A percentile compares a stretch with the other conserved stretches of the same genome.
Evolutionary conservation across 345 rosid genomes (phyloP).

Genomic region (Syzygium aqueum): DNA sequence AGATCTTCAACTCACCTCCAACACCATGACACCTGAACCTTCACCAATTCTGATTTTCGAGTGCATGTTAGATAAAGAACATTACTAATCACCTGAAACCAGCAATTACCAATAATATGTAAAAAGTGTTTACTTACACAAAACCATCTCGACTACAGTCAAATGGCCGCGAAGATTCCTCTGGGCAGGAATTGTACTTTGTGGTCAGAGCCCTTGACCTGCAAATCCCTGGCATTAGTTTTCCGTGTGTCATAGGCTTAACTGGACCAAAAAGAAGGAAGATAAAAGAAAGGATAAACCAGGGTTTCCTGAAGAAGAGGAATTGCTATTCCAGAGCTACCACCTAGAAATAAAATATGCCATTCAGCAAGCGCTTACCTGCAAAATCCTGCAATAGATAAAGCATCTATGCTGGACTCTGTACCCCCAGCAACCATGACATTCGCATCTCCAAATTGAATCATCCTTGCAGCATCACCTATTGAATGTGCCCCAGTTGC

Average conservation of each 20-base stretch:
- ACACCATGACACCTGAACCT: conserved; percentile 77
- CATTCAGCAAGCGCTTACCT: conserved; percentile 23
- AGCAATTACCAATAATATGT: background rate
- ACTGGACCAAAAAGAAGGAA: background rate
- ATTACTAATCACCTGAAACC: background rate
- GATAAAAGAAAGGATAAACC: background rate
- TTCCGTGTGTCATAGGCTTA: background rate
- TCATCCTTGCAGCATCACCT: conserved; percentile 96
- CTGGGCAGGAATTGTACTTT: conserved; percentile 62
- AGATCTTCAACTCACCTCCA: conserved; percentile 55
- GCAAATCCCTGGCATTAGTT: conserved; percentile 5
- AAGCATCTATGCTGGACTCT: conserved; percentile 93
- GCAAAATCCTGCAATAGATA: conserved; percentile 95
- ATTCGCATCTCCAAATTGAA: conserved; percentile 93
- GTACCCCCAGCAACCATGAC: conserved; percentile 98
- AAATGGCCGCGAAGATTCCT: conserved; percentile 95
- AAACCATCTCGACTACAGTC: conserved; percentile 92
- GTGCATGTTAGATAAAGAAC: conserved; percentile 5
- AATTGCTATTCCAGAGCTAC: background rate
- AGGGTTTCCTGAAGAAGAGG: background rate
- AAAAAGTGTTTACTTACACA: conserved; percentile 58
- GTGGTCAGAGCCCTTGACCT: conserved; percentile 90
- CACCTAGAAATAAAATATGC: background rate
- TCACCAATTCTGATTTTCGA: conserved; percentile 77
- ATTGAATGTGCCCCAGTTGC: conserved; percentile 98